Base-by-base conservation (phyloP, 2,329 filamentous ascomycete species). In the Botrytis deweyae region DNA sequence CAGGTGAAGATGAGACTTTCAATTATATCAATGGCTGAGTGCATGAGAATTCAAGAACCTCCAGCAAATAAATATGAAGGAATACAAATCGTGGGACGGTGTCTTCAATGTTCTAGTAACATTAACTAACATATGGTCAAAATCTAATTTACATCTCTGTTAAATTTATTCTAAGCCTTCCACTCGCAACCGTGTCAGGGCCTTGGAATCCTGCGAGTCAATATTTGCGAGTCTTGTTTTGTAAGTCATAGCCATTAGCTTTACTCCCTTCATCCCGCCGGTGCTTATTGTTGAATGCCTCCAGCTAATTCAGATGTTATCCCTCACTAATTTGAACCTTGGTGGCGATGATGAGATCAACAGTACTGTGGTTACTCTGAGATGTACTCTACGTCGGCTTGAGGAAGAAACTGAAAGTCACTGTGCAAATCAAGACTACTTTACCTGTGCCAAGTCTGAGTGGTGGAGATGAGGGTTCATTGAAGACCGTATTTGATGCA, bases 321-420 rank as follows among this genome's bases (percentile, higher is more conserved):
- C 33, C 22, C 9, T 25, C 3, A 38, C 58, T 38, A 7, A 4
- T 9, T 36, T 14, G 8, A 61, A 25, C 2, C 12, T n/a, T 20
- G 12, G 12, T n/a, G 36, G 5, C 10, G 22, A 25, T 62, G 36
- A 40, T 14, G 25, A 38, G 10, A 33, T 38, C 9, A 25, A 3
- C 22, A 33, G 40, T 25, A 6, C 22, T 14, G 22, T n/a, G 25
- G 36, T 25, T 40, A 6, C 59, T 25, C 3, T 6, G 10, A 22
- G 10, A 3, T 61, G 20, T 38, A 1, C 10, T 0, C 0, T 3
- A 40, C 36, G 5, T 14, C 36, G 36, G 12, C 5, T 25, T 12
- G 59, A 16, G 4, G 6, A 25, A 25, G 3, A 14, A 7, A n/a
- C 8, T 38, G 36, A 25, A 10, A 18, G 12, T 40, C 3, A 5